Conservation (phyloP, 805 yeast species). For the Lipomyces mesembrius region DNA sequence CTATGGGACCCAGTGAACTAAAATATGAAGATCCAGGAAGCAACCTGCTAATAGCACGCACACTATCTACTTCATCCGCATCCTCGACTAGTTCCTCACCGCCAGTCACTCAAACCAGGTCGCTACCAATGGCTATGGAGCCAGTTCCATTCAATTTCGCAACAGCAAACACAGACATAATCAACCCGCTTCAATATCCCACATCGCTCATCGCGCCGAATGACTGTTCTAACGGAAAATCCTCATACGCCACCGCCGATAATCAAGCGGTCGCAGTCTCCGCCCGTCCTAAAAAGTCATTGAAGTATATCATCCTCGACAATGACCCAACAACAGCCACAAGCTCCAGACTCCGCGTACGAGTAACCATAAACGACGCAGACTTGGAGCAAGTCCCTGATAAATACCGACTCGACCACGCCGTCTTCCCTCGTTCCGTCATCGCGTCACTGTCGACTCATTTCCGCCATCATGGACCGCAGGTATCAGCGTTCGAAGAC, state of each 20-base stretch:
- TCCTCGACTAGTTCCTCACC: constrained; percentile 1
- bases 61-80: not conserved
- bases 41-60: constrained; percentile 3
- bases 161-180: not conserved
- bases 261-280: not conserved
- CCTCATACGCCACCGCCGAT: not conserved
- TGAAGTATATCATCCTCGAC: constrained; percentile 24
- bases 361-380: constrained; percentile 20
- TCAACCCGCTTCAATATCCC: constrained; percentile 17
- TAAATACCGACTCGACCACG: constrained; percentile 30
- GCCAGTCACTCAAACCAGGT: not conserved
- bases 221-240: not conserved
- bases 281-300: constrained; percentile 6
- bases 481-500: not conserved
- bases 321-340: constrained; percentile 1
- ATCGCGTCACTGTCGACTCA: constrained; percentile 29
- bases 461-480: constrained; percentile 18
- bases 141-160: not conserved
- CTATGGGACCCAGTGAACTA: not conserved
- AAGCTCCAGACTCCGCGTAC: constrained; percentile 21
- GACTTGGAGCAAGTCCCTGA: constrained; percentile 31
- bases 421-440: constrained; percentile 27
- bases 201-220: not conserved
- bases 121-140: not conserved
- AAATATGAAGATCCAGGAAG: not conserved